Evolutionary conservation across 495 filamentous ascomycete species (phyloP), one percentile per base, ranked within the genome.

Genomic region (Aspergillus sparsus): DNA sequence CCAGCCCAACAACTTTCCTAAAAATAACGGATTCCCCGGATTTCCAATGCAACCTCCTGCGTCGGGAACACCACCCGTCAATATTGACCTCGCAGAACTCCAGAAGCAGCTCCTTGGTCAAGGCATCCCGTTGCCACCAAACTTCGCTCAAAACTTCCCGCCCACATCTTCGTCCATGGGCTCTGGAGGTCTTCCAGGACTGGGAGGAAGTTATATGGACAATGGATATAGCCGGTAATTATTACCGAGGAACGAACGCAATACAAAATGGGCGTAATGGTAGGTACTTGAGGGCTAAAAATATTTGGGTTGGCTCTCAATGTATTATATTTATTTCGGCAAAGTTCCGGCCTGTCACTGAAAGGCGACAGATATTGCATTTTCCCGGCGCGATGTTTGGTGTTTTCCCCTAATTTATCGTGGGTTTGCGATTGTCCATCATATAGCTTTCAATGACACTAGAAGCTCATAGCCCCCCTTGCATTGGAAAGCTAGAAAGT

Each of bases 401-500:
- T 47, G 15, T 46, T 3, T 46, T 46, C 15, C 15, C 13, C n/a
- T 13, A 47, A 18, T 16, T 7, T 21, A 6, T 21, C 16, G 44
- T 18, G 16, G 16, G 44, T 21, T 5, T 47, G n/a, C 5, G 16
- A 47, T 39, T 50, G 53, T 46, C 8, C 27, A 12, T 55, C 37
- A 31, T 31, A 32, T n/a, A 51, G 37, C 35, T n/a, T 55, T 34
- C 47, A 35, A 36, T 18, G 10, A 41, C 12, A 1, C 11, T 16
- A 16, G 11, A 8, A 21, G 15, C 55, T 89, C 77, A 97, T 57
- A 98, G 79, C 35, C 92, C 94, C n/a, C 93, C 93, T 66, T 95
- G 92, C 59, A 97, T 93, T 9, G 92, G 90, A 72, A 97, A 98
- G 12, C 93, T 97, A 5, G 93, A 94, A 44, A 98, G 72, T 53